Evolutionary conservation across 2,329 filamentous ascomycete genomes (phyloP).

Genomic region (Colletotrichum euphorbiae): DNA sequence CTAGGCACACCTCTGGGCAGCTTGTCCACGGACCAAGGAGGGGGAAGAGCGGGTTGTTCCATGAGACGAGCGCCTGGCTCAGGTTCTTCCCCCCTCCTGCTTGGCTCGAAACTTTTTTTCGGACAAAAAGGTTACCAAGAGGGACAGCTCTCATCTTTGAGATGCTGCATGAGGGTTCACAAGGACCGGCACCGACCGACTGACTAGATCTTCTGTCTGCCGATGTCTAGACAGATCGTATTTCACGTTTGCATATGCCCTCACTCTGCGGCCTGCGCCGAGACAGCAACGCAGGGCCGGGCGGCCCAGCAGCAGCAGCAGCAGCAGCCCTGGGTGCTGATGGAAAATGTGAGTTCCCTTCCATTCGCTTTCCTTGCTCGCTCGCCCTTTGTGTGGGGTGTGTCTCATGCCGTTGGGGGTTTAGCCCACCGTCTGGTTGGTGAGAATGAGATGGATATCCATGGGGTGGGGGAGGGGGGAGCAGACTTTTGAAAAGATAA

Average conservation of each 20-base stretch:
- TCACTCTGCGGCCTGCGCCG: neutral
- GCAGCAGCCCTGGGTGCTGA: neutral
- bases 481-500: neutral
- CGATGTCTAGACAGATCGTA: neutral
- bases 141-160: neutral
- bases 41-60: neutral
- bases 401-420: neutral
- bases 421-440: slow-evolving; percentile 20
- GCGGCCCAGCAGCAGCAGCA: neutral
- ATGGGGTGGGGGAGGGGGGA: no score
- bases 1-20: neutral
- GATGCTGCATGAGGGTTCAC: neutral
- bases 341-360: no score
- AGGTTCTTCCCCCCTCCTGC: neutral
- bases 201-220: no score
- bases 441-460: neutral
- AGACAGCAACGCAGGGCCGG: neutral
- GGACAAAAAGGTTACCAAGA: no score
- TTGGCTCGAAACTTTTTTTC: slow-evolving; percentile 9
- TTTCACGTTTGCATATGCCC: neutral
- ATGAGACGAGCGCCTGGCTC: neutral
- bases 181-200: no score
- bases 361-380: no score
- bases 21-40: neutral
- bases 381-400: neutral